A percentile compares a stretch with the other conserved stretches of the same genome.
phyloP scores from a whole-genome alignment of 371 early-diverging fungal genomes.

The Vairimorpha ceranae region DNA sequence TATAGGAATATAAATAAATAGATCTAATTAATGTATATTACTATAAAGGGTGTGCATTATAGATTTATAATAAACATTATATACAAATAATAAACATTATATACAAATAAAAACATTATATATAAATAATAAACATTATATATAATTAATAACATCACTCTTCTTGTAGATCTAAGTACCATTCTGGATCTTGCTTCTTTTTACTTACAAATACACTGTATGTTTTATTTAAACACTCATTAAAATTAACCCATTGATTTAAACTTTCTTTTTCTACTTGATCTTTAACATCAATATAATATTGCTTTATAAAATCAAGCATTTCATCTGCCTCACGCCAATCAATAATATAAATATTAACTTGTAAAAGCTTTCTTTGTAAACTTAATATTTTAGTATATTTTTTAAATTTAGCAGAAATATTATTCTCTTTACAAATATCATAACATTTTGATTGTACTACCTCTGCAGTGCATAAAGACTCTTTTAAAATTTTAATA shows the following conservation, averaged over 20 bases:
- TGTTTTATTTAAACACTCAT: background rate
- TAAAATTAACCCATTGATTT: background rate
- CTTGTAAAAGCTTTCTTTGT: background rate
- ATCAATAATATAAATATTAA: conserved; percentile 8
- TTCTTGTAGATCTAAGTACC: background rate
- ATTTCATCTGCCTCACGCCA: background rate
- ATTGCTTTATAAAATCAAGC: conserved; percentile 1
- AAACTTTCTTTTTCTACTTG: no score
- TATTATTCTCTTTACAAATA: background rate
- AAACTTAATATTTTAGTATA: background rate
- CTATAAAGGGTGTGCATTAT: no score
- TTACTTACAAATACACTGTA: background rate
- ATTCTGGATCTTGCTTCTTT: background rate
- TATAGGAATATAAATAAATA: background rate
- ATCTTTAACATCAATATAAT: conserved; percentile 10
- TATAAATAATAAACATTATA: no score
- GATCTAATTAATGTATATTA: no score
- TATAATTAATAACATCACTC: no score
- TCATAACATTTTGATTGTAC: no score
- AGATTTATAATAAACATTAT: no score
- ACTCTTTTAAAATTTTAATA: no score
- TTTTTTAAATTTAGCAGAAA: background rate
- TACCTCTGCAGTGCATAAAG: no score
- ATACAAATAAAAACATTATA: no score
- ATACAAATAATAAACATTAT: no score